Conservation (phyloP, 257 asterid species). For the Nicotiana knightiana region DNA sequence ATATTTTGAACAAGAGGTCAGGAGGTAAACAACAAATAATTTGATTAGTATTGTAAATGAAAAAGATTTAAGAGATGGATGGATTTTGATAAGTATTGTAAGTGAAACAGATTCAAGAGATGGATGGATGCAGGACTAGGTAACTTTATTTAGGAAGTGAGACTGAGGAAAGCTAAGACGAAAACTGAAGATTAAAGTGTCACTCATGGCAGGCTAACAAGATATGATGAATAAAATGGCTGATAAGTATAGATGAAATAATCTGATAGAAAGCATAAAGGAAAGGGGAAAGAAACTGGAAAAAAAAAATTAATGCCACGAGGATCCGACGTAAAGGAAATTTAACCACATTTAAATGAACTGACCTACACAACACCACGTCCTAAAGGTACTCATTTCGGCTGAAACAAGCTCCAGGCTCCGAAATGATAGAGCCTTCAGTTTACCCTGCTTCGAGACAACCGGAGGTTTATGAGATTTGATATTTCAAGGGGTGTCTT, state of each 20-base stretch:
- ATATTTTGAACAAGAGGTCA: background rate
- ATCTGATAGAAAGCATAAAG: constrained; percentile 35
- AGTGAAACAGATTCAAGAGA: background rate
- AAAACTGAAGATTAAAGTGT: constrained; percentile 5
- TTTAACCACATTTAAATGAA: constrained; percentile 47
- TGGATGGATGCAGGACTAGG: background rate
- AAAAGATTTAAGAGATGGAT: too few relatives aligned
- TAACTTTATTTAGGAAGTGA: background rate
- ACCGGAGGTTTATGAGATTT: constrained; percentile 68
- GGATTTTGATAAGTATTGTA: background rate
- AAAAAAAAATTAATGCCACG: constrained; percentile 38
- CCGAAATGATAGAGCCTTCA: constrained; percentile 79
- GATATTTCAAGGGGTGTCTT: constrained; percentile 24
- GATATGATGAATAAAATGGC: constrained; percentile 22
- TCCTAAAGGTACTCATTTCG: constrained; percentile 80
- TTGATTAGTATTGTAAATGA: background rate
- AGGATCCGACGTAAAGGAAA: constrained; percentile 43
- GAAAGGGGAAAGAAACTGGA: constrained; percentile 28
- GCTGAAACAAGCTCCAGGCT: constrained; percentile 89
- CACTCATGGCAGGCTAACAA: constrained; percentile 25
- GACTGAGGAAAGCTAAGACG: background rate
- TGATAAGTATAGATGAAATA: constrained; percentile 25
- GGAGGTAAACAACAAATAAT: background rate
- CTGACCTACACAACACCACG: constrained; percentile 92
- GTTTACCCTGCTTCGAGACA: constrained; percentile 95